Conservation (phyloP, 2,329 filamentous ascomycete genomes). For the Dothideomycetes sp. region DNA sequence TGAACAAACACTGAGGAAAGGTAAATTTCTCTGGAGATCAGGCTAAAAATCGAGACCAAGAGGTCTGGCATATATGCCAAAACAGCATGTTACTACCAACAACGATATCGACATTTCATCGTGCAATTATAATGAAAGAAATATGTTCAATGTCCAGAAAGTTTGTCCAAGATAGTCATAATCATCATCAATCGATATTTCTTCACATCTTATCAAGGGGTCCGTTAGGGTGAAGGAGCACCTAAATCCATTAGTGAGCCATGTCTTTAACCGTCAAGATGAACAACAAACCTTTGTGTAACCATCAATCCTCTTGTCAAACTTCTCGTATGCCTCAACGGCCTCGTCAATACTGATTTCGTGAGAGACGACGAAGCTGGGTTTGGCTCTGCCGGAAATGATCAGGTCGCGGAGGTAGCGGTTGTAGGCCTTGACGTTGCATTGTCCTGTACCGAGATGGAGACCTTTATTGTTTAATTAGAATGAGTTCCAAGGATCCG, state of each 20-base stretch:
- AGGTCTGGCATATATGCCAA: too few species aligned
- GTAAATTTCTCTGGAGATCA: too few species aligned
- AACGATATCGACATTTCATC: too few species aligned
- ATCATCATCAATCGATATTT: too few species aligned
- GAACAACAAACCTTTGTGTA: constrained; percentile 63
- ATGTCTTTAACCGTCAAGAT: too few species aligned
- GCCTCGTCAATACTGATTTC: constrained; percentile 54
- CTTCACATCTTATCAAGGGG: background rate
- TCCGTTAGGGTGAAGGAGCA: constrained; percentile 48
- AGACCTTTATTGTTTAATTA: constrained; percentile 42
- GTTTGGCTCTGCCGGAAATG: constrained; percentile 54
- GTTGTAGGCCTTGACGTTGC: constrained; percentile 61
- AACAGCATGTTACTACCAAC: too few species aligned
- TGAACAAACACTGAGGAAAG: too few species aligned
- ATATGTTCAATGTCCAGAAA: too few species aligned
- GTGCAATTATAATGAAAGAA: too few species aligned
- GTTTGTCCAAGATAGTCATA: too few species aligned
- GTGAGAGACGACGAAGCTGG: constrained; percentile 58
- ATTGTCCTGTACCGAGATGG: constrained; percentile 52
- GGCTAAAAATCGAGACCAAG: too few species aligned
- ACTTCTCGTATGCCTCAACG: constrained; percentile 51
- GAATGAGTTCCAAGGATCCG: background rate
- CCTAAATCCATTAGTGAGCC: too few species aligned
- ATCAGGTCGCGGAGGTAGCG: constrained; percentile 57
- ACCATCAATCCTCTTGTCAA: constrained; percentile 56